phyloP scores from a whole-genome alignment of 768 basidiomycete genomes.

The Tulasnella sp. region DNA sequence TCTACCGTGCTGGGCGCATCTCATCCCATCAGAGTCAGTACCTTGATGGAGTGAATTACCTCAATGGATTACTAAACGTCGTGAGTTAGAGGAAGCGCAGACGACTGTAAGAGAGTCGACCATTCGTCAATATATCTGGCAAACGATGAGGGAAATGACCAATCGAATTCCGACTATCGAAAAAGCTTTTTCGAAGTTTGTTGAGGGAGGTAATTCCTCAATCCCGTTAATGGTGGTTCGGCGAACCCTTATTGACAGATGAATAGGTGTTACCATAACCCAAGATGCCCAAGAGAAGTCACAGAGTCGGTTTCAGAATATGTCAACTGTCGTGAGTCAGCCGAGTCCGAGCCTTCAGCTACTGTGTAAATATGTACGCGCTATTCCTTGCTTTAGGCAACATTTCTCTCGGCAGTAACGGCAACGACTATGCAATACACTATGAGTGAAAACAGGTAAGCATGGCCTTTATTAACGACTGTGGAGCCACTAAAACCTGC shows the following conservation, averaged over 20 bases:
- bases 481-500: background rate
- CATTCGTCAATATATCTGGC: background rate
- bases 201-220: slow-evolving; percentile 46
- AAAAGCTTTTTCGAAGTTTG: slow-evolving; percentile 53
- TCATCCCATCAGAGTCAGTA: slow-evolving; percentile 35
- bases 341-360: background rate
- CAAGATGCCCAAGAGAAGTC: slow-evolving; percentile 23
- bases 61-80: slow-evolving; percentile 52
- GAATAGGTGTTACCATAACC: slow-evolving; percentile 57
- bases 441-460: background rate
- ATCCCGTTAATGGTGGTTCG: too few species aligned
- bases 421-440: background rate
- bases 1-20: slow-evolving; percentile 68
- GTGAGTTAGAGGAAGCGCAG: slow-evolving; percentile 40
- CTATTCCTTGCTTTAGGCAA: background rate
- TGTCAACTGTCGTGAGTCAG: slow-evolving; percentile 11
- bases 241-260: background rate
- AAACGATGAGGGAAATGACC: slow-evolving; percentile 32
- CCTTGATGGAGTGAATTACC: slow-evolving; percentile 24
- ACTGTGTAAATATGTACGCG: background rate
- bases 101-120: too few species aligned
- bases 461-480: too few species aligned
- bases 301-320: background rate
- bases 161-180: slow-evolving; percentile 60
- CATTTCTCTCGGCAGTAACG: background rate